Evolutionary conservation across 257 asterid species (phyloP).

Genomic region (Plantago ovata): DNA sequence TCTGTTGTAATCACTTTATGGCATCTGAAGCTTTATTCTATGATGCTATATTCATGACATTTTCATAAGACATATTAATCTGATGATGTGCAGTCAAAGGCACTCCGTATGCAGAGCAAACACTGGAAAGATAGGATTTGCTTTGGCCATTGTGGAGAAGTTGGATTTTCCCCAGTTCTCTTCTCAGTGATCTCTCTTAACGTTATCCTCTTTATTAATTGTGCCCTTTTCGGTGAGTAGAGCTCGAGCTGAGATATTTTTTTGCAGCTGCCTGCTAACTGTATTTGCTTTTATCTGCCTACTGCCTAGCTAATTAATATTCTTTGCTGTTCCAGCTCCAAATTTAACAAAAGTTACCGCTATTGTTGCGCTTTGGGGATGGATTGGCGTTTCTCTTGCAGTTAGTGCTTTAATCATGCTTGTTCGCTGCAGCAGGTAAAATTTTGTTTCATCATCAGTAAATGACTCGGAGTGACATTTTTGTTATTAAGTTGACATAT

Average conservation of each 20-base stretch:
- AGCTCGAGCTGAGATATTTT: conserved; percentile 7
- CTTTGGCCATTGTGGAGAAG: conserved; percentile 46
- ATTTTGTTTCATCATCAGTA: conserved; percentile 17
- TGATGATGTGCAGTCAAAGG: conserved; percentile 61
- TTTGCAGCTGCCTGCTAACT: too few species aligned
- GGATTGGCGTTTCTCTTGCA: conserved; percentile 74
- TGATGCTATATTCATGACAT: conserved; percentile 33
- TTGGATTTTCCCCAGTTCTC: conserved; percentile 81
- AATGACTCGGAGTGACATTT: conserved; percentile 11
- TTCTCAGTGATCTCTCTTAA: conserved; percentile 56
- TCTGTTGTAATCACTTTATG: too few species aligned
- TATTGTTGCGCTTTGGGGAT: conserved; percentile 89
- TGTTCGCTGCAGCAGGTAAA: conserved; percentile 76
- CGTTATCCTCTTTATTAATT: conserved; percentile 64
- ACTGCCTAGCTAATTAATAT: conserved; percentile 31
- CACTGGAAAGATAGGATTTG: conserved; percentile 52
- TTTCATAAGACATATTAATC: too few species aligned
- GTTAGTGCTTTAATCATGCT: conserved; percentile 71
- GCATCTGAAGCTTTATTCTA: too few species aligned
- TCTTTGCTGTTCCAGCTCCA: conserved; percentile 61
- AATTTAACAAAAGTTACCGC: conserved; percentile 83
- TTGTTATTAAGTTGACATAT: conserved; percentile 15
- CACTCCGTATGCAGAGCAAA: conserved; percentile 42
- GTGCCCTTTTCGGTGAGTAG: conserved; percentile 75
- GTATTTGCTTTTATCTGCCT: too few species aligned